phyloP scores from a whole-genome alignment of 2,329 filamentous ascomycete species.

The Ascochyta clinopodiicola region DNA sequence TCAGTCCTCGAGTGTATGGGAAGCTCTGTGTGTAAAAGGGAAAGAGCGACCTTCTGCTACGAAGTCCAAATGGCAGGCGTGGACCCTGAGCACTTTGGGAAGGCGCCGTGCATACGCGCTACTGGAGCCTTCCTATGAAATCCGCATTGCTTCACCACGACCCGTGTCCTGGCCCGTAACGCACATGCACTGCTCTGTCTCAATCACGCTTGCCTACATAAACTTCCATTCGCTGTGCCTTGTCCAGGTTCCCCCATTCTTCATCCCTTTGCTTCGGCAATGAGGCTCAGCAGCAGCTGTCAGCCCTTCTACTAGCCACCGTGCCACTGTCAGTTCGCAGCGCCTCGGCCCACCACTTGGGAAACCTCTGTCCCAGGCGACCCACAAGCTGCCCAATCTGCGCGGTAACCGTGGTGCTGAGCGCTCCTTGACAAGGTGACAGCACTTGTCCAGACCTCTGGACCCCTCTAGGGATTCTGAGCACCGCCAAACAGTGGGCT shows the following conservation, averaged over 20 bases:
- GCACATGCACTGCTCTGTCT: conserved; percentile 16
- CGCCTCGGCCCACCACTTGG: conserved; percentile 19
- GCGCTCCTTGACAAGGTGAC: conserved; percentile 66
- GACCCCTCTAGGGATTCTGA: conserved; percentile 21
- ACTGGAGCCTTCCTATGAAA: conserved; percentile 12
- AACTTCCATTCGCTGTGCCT: conserved; percentile 1
- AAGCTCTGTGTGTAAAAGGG: conserved; percentile 9
- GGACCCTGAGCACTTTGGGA: conserved; percentile 20
- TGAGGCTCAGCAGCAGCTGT: conserved; percentile 6
- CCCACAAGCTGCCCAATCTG: conserved; percentile 27
- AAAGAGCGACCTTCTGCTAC: conserved; percentile 10
- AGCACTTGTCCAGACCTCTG: conserved; percentile 47
- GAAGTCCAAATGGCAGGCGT: conserved; percentile 17
- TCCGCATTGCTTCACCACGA: conserved; percentile 14
- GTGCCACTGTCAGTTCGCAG: conserved; percentile 21
- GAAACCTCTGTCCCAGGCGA: conserved; percentile 13
- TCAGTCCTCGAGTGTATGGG: conserved; percentile 11
- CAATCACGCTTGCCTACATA: conserved; percentile 13
- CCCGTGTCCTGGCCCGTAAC: conserved; percentile 5
- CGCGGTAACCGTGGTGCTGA: conserved; percentile 65
- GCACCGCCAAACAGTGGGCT: conserved; percentile 21
- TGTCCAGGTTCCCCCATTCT: conserved; percentile 6
- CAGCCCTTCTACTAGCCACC: conserved; percentile 23
- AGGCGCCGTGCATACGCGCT: conserved; percentile 20
- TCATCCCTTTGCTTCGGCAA: not conserved